phyloP scores from a whole-genome alignment of 495 filamentous ascomycete species.

The Staphylotrichum tortipilum region DNA sequence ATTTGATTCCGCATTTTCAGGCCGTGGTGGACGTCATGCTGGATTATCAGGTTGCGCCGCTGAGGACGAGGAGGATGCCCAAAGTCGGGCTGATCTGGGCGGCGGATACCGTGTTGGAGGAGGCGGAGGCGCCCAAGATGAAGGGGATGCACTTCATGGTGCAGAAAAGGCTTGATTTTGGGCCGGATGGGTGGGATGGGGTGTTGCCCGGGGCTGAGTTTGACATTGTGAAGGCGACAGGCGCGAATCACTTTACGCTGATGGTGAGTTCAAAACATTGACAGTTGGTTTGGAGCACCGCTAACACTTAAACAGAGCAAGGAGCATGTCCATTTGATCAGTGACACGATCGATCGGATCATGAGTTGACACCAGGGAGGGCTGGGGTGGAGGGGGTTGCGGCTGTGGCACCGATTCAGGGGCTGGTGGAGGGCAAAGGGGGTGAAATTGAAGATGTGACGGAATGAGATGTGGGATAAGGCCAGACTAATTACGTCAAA shows the following conservation, averaged over 20 bases:
- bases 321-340: neutral
- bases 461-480: too few relatives aligned
- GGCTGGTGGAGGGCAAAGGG: too few relatives aligned
- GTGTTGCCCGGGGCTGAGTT: slow-evolving; percentile 4
- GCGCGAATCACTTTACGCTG: neutral
- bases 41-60: neutral
- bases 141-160: slow-evolving; percentile 9
- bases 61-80: slow-evolving; percentile 1
- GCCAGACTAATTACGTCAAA: too few relatives aligned
- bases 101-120: slow-evolving; percentile 11
- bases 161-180: slow-evolving; percentile 10
- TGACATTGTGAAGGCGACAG: neutral
- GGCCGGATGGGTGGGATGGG: slow-evolving; percentile 10
- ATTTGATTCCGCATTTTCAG: neutral
- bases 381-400: too few relatives aligned
- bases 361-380: neutral
- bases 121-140: neutral
- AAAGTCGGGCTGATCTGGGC: slow-evolving; percentile 6
- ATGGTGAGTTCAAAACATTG: neutral
- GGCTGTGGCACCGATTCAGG: too few relatives aligned
- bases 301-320: neutral
- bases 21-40: neutral
- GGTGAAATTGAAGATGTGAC: too few relatives aligned
- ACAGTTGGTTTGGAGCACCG: neutral
- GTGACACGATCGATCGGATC: neutral